Percentiles rank a stretch among this genome's conserved stretches.
Conservation (phyloP, 164 flowering plant genomes). For the Aristolochia fimbriata region DNA sequence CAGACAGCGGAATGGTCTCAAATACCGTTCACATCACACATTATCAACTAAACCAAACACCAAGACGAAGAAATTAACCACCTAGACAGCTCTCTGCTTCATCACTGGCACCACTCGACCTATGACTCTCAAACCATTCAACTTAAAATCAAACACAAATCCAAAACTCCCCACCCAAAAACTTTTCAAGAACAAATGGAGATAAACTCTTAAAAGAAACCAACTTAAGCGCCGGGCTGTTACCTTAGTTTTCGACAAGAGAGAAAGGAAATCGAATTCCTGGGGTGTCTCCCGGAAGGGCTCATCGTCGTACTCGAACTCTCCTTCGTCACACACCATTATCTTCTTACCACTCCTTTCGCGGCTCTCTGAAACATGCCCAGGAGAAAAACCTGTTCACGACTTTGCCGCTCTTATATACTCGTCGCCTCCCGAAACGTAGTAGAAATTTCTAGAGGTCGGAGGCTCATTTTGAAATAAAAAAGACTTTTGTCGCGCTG, state of each 20-base stretch:
- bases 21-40: neutral
- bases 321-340: constrained; percentile 19
- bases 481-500: too few relatives aligned
- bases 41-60: neutral
- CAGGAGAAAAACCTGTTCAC: too few relatives aligned
- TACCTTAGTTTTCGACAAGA: constrained; percentile 19
- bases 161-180: neutral
- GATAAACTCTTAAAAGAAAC: neutral
- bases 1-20: too few relatives aligned
- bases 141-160: neutral
- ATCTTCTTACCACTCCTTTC: too few relatives aligned
- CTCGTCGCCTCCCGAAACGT: too few relatives aligned
- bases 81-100: neutral
- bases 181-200: neutral
- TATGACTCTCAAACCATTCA: neutral
- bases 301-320: constrained; percentile 5
- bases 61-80: neutral
- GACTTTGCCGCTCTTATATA: too few relatives aligned
- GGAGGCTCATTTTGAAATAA: too few relatives aligned
- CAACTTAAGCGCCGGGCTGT: too few relatives aligned
- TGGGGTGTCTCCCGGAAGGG: constrained; percentile 3
- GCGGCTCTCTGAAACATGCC: too few relatives aligned
- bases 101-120: neutral
- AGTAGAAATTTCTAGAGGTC: too few relatives aligned
- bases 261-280: constrained; percentile 15